Percentiles rank a stretch among this genome's conserved stretches.
phyloP scores from a whole-genome alignment of 768 basidiomycete genomes.

The Trametes gibbosa region DNA sequence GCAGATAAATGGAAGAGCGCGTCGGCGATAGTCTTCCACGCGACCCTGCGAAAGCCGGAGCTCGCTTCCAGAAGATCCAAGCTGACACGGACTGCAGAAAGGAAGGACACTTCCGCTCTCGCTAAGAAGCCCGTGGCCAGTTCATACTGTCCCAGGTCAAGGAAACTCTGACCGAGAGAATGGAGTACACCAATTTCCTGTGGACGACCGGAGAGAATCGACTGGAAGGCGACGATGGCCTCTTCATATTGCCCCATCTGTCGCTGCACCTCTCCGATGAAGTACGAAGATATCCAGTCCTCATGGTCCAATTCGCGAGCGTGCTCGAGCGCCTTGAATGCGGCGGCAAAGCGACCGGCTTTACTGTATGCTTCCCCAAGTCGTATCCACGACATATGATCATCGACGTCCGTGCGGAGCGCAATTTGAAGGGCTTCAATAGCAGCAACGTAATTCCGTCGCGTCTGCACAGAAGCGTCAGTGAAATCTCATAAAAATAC shows the following conservation, averaged over 20 bases:
- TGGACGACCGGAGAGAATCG: constrained; percentile 53
- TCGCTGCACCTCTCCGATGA: constrained; percentile 81
- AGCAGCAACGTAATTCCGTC: constrained; percentile 66
- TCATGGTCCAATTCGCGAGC: constrained; percentile 70
- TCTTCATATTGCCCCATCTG: constrained; percentile 72
- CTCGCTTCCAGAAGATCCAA: constrained; percentile 48
- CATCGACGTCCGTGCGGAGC: constrained; percentile 72
- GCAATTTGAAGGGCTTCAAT: constrained; percentile 87
- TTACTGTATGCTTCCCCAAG: constrained; percentile 90
- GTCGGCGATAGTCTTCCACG: constrained; percentile 86
- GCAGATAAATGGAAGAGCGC: constrained; percentile 65
- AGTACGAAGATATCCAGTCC: constrained; percentile 82
- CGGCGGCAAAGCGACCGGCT: constrained; percentile 85
- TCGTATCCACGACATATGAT: constrained; percentile 83
- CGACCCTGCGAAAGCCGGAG: constrained; percentile 63
- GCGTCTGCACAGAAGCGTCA: constrained; percentile 42
- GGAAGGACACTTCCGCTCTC: constrained; percentile 73
- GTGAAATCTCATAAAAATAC: not conserved
- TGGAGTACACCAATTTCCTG: constrained; percentile 70
- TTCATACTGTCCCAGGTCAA: constrained; percentile 70
- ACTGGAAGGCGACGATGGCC: constrained; percentile 66
- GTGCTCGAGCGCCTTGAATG: constrained; percentile 78
- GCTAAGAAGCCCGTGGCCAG: constrained; percentile 65
- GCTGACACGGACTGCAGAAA: constrained; percentile 53
- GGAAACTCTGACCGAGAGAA: constrained; percentile 66